Base-by-base conservation (phyloP, 176 grass and related monocot species). In the Miscanthus lutarioriparius region DNA sequence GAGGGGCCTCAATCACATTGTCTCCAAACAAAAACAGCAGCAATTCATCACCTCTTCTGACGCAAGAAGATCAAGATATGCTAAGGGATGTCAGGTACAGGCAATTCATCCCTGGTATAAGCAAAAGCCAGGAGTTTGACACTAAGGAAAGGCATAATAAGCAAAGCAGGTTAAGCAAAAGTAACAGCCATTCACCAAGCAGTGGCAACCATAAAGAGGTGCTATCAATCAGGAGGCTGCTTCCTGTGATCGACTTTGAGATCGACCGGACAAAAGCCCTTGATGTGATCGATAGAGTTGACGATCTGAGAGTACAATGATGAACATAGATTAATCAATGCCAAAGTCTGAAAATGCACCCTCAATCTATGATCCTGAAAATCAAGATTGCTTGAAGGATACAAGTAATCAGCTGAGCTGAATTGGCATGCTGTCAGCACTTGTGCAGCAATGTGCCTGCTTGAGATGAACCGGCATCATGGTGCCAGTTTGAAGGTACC, bases 41-140 rank as follows among this genome's bases (percentile, higher is more conserved):
- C 84, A 87, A 82, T 82, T 88, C 96, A 35, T 95, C 91, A 9
- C 74, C 89, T 76, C 49, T 86, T 36, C 80, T 98, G 72, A 94
- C 91, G 6, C 91, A 84, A 87, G 93, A 98, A 90, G 96, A 98
- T 68, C 93, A 98, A 90, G 93, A 94, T 83, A 95, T 98, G 96
- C 83, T 98, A 83, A 88, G 62, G 64, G 89, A 89, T 49, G 96
- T 98, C 64, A 98, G 94, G 58, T 92, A 88, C 74, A 90, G 81
- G 85, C 95, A 98, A 72, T 91, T 95, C 67, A 83, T 91, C 61
- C 96, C 96, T 20, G 93, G 96, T 69, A 88, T 95, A 64, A 98
- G 96, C 85, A 98, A 90, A 82, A 98, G 96, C 72, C 96, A 98
- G 84, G 93, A 98, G 89, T 95, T 98, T 58, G 93, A 89, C 64